Evolutionary conservation across 2,329 filamentous ascomycete species (phyloP).

Genomic region (Hirsutella minnesotensis): DNA sequence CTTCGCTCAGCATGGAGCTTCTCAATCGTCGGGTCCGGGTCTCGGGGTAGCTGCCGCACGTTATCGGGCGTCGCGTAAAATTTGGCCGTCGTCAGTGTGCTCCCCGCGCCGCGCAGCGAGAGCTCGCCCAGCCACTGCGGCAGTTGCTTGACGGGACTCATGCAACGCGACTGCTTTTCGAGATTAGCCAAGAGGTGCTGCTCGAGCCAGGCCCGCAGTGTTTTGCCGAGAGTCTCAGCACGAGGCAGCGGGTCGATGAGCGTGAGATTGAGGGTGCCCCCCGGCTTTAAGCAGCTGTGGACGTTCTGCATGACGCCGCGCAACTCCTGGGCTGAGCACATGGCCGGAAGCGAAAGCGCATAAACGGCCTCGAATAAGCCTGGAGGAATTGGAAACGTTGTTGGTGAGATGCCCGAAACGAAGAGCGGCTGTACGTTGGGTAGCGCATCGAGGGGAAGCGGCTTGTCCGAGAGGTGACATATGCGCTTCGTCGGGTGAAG

Average conservation of each 20-base stretch:
- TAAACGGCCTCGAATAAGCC: slow-evolving; percentile 36
- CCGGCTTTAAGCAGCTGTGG: slow-evolving; percentile 39
- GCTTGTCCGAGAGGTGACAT: slow-evolving; percentile 32
- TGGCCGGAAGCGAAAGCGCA: slow-evolving; percentile 42
- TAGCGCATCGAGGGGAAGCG: slow-evolving; percentile 24
- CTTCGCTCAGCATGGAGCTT: slow-evolving; percentile 14
- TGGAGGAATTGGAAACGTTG: slow-evolving; percentile 24
- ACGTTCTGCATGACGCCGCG: slow-evolving; percentile 44
- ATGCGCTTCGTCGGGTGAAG: slow-evolving; percentile 27
- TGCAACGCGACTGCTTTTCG: slow-evolving; percentile 45
- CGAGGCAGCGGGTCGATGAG: slow-evolving; percentile 52
- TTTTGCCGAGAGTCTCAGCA: slow-evolving; percentile 41
- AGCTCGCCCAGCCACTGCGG: slow-evolving; percentile 47
- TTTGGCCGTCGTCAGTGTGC: slow-evolving; percentile 33
- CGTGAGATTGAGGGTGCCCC: slow-evolving; percentile 45
- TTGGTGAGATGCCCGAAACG: slow-evolving; percentile 24
- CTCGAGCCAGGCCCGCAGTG: slow-evolving; percentile 49
- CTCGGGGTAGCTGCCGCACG: slow-evolving; percentile 9
- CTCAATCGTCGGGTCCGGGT: slow-evolving; percentile 13
- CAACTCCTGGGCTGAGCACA: slow-evolving; percentile 45
- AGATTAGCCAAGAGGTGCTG: slow-evolving; percentile 47
- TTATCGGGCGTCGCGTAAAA: slow-evolving; percentile 33
- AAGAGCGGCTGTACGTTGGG: slow-evolving; percentile 27
- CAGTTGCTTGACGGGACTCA: slow-evolving; percentile 45
- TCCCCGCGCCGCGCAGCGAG: slow-evolving; percentile 35